A percentile compares a stretch with the other conserved stretches of the same genome.
Conservation (phyloP, 768 basidiomycete genomes). For the Kwoniella pini region DNA sequence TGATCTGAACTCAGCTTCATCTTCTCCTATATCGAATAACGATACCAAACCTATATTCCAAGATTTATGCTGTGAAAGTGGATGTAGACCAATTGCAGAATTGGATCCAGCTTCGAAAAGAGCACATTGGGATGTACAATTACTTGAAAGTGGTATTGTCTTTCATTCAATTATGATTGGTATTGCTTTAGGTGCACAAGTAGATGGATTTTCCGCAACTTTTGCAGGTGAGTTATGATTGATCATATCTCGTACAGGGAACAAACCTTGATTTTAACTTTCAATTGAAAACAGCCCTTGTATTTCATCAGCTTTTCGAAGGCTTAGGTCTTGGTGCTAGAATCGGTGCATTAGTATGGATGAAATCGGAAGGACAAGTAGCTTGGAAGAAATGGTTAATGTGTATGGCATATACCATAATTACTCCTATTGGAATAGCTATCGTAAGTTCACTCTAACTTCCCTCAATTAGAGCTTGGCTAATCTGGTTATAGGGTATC, state of each 20-base stretch:
- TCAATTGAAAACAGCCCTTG: conserved; percentile 5
- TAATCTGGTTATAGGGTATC: too few relatives aligned
- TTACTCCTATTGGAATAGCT: conserved; percentile 10
- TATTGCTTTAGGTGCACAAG: conserved; percentile 6
- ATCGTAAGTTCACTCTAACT: conserved; percentile 3
- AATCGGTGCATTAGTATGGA: conserved; percentile 8
- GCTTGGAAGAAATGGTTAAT: conserved; percentile 13
- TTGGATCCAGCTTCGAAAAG: conserved; percentile 7
- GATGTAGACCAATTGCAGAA: conserved; percentile 6
- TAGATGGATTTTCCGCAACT: conserved; percentile 3
- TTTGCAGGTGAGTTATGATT: conserved; percentile 8
- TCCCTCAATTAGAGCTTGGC: too few relatives aligned
- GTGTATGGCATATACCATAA: conserved; percentile 14
- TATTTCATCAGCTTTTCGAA: conserved; percentile 14
- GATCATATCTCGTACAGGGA: too few relatives aligned
- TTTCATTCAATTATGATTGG: conserved; percentile 18
- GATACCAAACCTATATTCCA: conserved; percentile 12
- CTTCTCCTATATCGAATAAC: background rate
- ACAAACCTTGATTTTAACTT: background rate
- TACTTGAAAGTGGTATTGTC: conserved; percentile 10
- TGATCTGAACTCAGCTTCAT: too few relatives aligned
- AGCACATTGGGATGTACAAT: conserved; percentile 14
- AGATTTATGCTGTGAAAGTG: conserved; percentile 8
- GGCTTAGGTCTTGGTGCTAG: conserved; percentile 11
- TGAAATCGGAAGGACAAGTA: background rate